A percentile compares a stretch with the other conserved stretches of the same genome.
phyloP scores from a whole-genome alignment of 768 basidiomycete genomes.

The Boletus vinaceobasis region DNA sequence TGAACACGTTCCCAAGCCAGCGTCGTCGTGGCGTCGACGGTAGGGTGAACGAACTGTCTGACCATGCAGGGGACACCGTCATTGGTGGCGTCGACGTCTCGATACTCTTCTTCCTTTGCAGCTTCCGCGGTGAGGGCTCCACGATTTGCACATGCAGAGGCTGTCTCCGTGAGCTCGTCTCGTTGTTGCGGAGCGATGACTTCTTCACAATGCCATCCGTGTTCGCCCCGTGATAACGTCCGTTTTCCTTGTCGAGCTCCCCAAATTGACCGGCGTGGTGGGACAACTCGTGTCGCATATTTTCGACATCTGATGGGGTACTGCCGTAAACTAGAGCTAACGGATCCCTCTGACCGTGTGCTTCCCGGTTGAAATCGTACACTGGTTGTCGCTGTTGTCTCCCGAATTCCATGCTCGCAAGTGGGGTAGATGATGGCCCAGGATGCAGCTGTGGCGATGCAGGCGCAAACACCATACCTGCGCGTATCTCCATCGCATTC shows the following conservation, averaged over 20 bases:
- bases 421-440: slow-evolving; percentile 9
- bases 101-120: slow-evolving; percentile 28
- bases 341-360: slow-evolving; percentile 37
- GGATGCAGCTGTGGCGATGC: slow-evolving; percentile 15
- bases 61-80: slow-evolving; percentile 40
- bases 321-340: slow-evolving; percentile 15
- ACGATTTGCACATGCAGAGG: slow-evolving; percentile 49
- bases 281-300: neutral
- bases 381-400: slow-evolving; percentile 10
- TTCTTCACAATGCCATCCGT: slow-evolving; percentile 34
- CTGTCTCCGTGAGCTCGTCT: slow-evolving; percentile 12
- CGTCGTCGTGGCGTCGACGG: slow-evolving; percentile 49
- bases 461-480: slow-evolving; percentile 23
- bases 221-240: neutral
- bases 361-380: slow-evolving; percentile 1
- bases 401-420: slow-evolving; percentile 19
- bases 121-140: slow-evolving; percentile 43
- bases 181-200: slow-evolving; percentile 42
- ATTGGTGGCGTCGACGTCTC: slow-evolving; percentile 15
- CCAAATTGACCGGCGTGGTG: slow-evolving; percentile 12
- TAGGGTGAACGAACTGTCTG: slow-evolving; percentile 44
- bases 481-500: slow-evolving; percentile 63
- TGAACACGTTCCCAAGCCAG: slow-evolving; percentile 91
- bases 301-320: slow-evolving; percentile 8
- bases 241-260: slow-evolving; percentile 62